Evolutionary conservation across 2,329 filamentous ascomycete genomes (phyloP), one percentile per base, ranked within the genome.

Genomic region (Pseudocercospora fuligena): DNA sequence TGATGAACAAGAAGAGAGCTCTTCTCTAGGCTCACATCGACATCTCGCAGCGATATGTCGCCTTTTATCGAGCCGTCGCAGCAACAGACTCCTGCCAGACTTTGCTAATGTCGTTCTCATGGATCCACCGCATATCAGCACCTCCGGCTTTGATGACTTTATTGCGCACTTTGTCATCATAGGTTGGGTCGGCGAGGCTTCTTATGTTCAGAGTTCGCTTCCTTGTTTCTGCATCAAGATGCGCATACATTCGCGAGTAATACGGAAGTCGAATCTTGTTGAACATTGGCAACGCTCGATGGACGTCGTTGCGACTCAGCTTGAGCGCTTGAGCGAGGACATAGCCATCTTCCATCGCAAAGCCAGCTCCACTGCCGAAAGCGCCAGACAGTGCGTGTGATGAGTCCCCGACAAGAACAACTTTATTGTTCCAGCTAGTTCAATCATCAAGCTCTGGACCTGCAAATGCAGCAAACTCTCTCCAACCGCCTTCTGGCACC

Each of bases 371-470:
- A 3, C 81, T 82, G 0, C 82, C 82, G 0, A 85, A 71, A 9
- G 69, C 69, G 19, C 69, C 69, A 16, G 67, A 70, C 5, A 71
- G 63, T n/a, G 69, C 83, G 72, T 88, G 86, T 1, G 84, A 87
- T 0, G 85, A 82, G 68, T 88, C 85, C 8, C 85, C 86, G 0
- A 87, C 80, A 3, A 87, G 78, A 5, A 82, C 85, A 2, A 86
- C 70, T 60, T 81, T 81, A 49, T 80, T 74, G 25, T 63, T 40
- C 77, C 80, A 84, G 2, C 75, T 80, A 1, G 74, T 80, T 3
- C 84, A 73, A 1, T 74, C 74, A 7, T 77, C 68, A 19, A 85
- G 69, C 40, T 82, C 79, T 0, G 82, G 82, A 0, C 83, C 83
- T 0, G 83, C 79, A 62, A 84, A 85, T 0, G 82, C 80, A 3